A percentile compares a stretch with the other conserved stretches of the same genome.
Conservation (phyloP, 805 yeast genomes). For the Zygoascus ofunaensis region DNA sequence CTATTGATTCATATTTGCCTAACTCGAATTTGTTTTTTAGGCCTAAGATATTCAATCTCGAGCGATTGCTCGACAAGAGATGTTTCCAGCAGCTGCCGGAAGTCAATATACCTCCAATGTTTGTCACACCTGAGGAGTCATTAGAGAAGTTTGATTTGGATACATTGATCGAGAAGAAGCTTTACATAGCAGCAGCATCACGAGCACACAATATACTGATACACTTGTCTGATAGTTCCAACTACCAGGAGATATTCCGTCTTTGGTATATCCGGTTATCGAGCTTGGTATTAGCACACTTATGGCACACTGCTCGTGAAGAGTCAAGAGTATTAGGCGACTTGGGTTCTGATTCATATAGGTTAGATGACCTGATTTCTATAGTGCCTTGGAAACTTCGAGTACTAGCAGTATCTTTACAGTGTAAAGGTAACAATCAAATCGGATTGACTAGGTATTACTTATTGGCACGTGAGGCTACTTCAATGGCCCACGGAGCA, state of each 20-base stretch:
- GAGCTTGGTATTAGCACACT: constrained; percentile 22
- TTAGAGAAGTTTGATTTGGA: constrained; percentile 4
- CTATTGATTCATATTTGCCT: too few relatives aligned
- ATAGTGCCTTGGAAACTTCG: constrained; percentile 28
- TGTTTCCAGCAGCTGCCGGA: constrained; percentile 10
- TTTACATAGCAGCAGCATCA: constrained; percentile 22
- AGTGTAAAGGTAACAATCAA: constrained; percentile 28
- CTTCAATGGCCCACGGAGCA: constrained; percentile 16
- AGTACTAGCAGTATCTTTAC: constrained; percentile 25
- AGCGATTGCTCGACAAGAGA: constrained; percentile 5
- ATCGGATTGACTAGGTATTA: constrained; percentile 27
- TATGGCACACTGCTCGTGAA: constrained; percentile 25
- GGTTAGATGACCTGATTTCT: constrained; percentile 16
- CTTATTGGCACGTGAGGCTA: constrained; percentile 28
- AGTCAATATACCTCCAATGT: constrained; percentile 4
- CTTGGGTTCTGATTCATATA: constrained; percentile 19
- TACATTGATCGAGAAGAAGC: constrained; percentile 17
- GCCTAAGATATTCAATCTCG: not conserved
- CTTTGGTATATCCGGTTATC: constrained; percentile 26
- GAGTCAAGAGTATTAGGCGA: constrained; percentile 23
- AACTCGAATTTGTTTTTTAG: too few relatives aligned
- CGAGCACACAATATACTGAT: constrained; percentile 16
- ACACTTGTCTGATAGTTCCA: constrained; percentile 4
- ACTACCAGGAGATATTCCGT: constrained; percentile 16
- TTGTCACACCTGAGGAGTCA: constrained; percentile 18